Evolutionary conservation across 2,329 filamentous ascomycete species (phyloP).

Genomic region (Colletotrichum graminicola): DNA sequence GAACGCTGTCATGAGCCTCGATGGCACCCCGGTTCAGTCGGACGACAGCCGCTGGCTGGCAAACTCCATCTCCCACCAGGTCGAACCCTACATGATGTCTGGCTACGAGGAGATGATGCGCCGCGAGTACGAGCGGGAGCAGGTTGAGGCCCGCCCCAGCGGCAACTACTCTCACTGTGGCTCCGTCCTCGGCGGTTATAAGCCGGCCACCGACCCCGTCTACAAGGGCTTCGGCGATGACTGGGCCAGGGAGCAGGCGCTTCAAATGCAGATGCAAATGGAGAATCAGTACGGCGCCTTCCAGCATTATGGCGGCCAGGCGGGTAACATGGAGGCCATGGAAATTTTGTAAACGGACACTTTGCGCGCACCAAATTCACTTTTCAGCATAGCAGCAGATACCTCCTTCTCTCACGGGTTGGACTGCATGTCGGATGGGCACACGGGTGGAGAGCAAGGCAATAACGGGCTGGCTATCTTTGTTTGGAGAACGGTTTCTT

Average conservation of each 20-base stretch:
- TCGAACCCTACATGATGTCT: conserved; percentile 86
- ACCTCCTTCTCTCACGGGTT: conserved; percentile 18
- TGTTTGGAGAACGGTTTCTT: neutral
- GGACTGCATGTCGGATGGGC: conserved; percentile 20
- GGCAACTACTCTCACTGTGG: conserved; percentile 61
- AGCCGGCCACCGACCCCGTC: conserved; percentile 73
- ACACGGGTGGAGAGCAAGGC: neutral
- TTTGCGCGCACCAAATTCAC: conserved; percentile 1
- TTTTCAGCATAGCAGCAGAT: conserved; percentile 32
- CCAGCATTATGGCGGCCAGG: conserved; percentile 58
- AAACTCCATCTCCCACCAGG: conserved; percentile 56
- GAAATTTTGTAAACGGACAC: conserved; percentile 55
- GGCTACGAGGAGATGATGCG: conserved; percentile 81
- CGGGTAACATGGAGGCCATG: conserved; percentile 63
- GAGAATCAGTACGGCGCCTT: conserved; percentile 77
- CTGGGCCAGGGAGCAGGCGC: conserved; percentile 54
- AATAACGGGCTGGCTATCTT: neutral
- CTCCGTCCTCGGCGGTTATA: conserved; percentile 50
- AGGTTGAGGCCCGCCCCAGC: conserved; percentile 51
- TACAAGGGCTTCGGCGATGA: conserved; percentile 62
- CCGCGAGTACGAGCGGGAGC: conserved; percentile 67
- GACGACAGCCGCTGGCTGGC: conserved; percentile 66
- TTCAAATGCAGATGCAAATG: conserved; percentile 68
- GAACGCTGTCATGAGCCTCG: conserved; percentile 63
- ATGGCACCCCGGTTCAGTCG: conserved; percentile 65